phyloP scores from a whole-genome alignment of 345 rosid species.

The Reutealis trisperma region DNA sequence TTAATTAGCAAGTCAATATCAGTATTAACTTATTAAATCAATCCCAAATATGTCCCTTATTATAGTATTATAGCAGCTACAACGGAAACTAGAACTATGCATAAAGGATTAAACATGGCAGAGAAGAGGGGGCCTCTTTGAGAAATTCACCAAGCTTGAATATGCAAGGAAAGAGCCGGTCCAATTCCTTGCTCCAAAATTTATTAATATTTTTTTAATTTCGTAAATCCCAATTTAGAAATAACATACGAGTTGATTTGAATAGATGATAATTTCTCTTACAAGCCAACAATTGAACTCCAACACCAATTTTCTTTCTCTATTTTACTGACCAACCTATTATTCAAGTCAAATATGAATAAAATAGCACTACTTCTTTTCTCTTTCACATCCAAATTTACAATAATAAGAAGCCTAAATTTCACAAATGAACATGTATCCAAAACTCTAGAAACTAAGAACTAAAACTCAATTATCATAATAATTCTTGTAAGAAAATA shows the following conservation, averaged over 20 bases:
- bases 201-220: too few species aligned
- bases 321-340: too few species aligned
- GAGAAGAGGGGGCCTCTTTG: slow-evolving; percentile 21
- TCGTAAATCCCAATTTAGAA: background rate
- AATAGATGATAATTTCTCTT: too few species aligned
- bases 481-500: background rate
- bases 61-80: slow-evolving; percentile 29
- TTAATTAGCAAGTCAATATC: too few species aligned
- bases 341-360: too few species aligned
- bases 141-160: slow-evolving; percentile 21
- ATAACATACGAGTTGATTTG: too few species aligned
- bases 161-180: background rate
- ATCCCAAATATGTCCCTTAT: slow-evolving; percentile 11
- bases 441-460: background rate
- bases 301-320: too few species aligned
- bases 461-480: background rate
- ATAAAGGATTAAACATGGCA: slow-evolving; percentile 27
- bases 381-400: too few species aligned
- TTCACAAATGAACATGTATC: background rate
- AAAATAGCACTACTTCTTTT: too few species aligned
- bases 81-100: slow-evolving; percentile 28
- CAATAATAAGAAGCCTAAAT: too few species aligned
- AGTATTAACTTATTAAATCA: too few species aligned
- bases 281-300: too few species aligned
- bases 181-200: background rate